Conservation (phyloP, 2,329 filamentous ascomycete species). For the Fusarium ramigenum region DNA sequence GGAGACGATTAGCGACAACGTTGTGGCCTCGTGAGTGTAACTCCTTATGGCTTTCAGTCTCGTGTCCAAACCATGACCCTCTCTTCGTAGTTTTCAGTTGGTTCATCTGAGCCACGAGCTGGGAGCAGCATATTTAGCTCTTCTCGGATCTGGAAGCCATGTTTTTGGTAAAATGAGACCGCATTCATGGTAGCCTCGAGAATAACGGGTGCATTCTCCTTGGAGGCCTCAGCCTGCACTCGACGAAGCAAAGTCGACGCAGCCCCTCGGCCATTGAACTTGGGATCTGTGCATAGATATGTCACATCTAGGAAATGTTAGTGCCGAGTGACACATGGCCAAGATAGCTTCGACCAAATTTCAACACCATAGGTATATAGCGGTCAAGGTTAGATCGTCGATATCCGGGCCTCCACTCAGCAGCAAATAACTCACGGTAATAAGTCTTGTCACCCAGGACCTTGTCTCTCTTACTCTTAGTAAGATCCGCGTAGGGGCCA, state of each 20-base stretch:
- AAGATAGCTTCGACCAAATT: neutral
- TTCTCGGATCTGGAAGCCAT: conserved; percentile 48
- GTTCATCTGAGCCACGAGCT: conserved; percentile 39
- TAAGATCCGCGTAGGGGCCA: conserved; percentile 46
- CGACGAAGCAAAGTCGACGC: conserved; percentile 47
- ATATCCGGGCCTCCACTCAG: neutral
- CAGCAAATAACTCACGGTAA: conserved; percentile 49
- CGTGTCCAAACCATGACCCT: conserved; percentile 47
- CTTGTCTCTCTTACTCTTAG: conserved; percentile 45
- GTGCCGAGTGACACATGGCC: neutral
- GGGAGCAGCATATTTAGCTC: conserved; percentile 51
- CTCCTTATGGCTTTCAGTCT: neutral
- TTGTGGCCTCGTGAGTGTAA: conserved; percentile 5
- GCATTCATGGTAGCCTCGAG: conserved; percentile 53
- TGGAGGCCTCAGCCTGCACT: conserved; percentile 47
- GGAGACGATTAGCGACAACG: conserved; percentile 31
- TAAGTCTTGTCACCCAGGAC: conserved; percentile 45
- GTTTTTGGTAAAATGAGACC: conserved; percentile 49
- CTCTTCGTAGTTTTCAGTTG: conserved; percentile 48
- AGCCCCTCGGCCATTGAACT: conserved; percentile 48
- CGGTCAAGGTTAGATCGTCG: neutral
- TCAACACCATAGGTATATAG: neutral
- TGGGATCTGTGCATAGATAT: conserved; percentile 52
- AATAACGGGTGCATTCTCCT: conserved; percentile 47
- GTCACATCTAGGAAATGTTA: conserved; percentile 46